Base-by-base conservation (phyloP, 129 eudicot species). In the Chrysanthemum lavandulifolium region DNA sequence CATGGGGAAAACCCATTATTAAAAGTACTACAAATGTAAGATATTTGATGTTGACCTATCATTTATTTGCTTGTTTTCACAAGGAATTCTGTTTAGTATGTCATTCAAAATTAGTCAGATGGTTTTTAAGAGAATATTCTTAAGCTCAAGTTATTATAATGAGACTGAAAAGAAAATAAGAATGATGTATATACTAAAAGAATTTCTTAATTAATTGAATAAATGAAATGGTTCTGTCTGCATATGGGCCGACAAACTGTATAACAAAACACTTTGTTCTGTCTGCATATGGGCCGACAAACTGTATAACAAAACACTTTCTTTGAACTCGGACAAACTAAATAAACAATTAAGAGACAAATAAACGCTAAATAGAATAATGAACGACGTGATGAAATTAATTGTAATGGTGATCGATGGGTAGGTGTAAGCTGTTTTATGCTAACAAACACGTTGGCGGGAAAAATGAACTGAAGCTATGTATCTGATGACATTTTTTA, bases 21-120 rank as follows among this genome's bases (percentile, higher is more conserved):
- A 93, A 81, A 84, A 83, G 68, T 76, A 72, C 91, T 75, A 75
- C 99, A 78, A 84, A 83, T 88, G 99, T 95, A 91, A 86, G 99
- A 76, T 65, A 70, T 80, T 63, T 40, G 10, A 13, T 50, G 52
- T 64, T 47, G 74, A 67, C 67, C 15, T 68, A 59, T 68, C 61
- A 19, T 4, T 0, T 18, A 2, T 36, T 67, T 40, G 75, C 13
- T 65, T 67, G 52, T n/a, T 57, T 29, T 2, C 15, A 10, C 64
- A 65, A 40, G 27, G 29, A 25, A 18, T 64, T 65, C 27, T 52
- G 73, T 45, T 40, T 31, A 15, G 5, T 19, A 15, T 23, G 74
- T 76, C 50, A 55, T 58, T 14, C 21, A 27, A 75, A 25, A 53
- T 43, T 40, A 66, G 45, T 67, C 49, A 53, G 50, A 15, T 49